Evolutionary conservation across 2,329 filamentous ascomycete genomes (phyloP), one percentile per base, ranked within the genome.

Genomic region (Ambrosiella cleistominuta): DNA sequence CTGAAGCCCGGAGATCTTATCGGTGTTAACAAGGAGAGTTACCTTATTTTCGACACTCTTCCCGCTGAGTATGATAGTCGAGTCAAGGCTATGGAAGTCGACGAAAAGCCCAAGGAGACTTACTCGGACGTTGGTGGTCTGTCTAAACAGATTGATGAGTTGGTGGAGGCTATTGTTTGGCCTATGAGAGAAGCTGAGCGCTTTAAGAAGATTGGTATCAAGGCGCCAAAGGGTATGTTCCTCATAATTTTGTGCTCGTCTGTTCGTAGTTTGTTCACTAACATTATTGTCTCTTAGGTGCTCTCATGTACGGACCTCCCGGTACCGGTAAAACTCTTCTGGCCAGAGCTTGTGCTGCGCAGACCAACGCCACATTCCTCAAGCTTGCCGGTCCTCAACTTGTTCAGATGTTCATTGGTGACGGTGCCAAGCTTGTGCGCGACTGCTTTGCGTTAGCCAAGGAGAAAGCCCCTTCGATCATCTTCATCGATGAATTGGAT

Each of bases 141-240:
- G 66, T 90, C 96, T 73, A 98, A 98, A 75, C 93, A 98, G 76
- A 98, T 98, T 68, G 91, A 96, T 70, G 94, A 98, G 74, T 79
- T 98, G 57, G 90, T 98, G 7, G 93, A 98, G 74, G 93, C 93
- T 58, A 93, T 98, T 54, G 93, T 98, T 37, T 97, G 91, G 91
- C 93, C 93, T 1, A 98, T 98, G 93, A 97, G 97, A 79, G 91
- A 98, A 74, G 90, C 93, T 1, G 94, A 98, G 66, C 82, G 91
- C 17, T 98, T 98, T 76, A 97, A 96, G 80, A 97, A 96, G 79
- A 96, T 98, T 67, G 93, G 93, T 65, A 98, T 98, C 77, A 98
- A 98, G 75, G 91, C 93, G 45, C 93, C 93, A 12, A 98, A 98
- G 75, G 93, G 93, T 96, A 80, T 62, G 73, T 65, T 58, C 63